phyloP scores from a whole-genome alignment of 257 asterid species.

The Solanum chilense region DNA sequence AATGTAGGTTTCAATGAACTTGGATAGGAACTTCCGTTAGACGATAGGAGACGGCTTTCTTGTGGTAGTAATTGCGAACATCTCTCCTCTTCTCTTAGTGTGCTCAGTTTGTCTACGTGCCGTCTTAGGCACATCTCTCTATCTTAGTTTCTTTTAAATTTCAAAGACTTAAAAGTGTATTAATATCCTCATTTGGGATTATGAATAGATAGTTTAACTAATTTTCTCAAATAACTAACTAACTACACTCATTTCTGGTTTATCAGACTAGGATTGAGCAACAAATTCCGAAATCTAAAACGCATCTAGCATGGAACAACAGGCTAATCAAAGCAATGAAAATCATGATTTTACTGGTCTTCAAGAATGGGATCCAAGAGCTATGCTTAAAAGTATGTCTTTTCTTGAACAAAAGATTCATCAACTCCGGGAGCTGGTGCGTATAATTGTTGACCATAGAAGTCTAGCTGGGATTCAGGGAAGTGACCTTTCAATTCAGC shows the following conservation, averaged over 20 bases:
- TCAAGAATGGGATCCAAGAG: conserved; percentile 67
- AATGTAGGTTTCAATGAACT: background rate
- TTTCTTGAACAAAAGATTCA: conserved; percentile 76
- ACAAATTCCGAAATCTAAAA: background rate
- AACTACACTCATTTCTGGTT: conserved; percentile 26
- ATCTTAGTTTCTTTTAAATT: background rate
- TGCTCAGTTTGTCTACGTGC: background rate
- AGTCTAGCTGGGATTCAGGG: conserved; percentile 27
- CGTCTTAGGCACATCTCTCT: background rate
- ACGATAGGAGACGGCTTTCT: background rate
- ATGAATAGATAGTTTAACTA: background rate
- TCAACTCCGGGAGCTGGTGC: conserved; percentile 76
- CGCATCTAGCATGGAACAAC: background rate
- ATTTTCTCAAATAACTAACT: conserved; percentile 4
- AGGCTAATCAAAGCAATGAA: conserved; percentile 8
- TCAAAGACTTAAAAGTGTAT: background rate
- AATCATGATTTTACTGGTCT: conserved; percentile 9
- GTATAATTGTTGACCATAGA: conserved; percentile 34
- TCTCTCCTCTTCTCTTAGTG: background rate
- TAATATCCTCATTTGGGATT: background rate
- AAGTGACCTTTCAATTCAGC: conserved; percentile 55
- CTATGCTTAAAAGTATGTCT: conserved; percentile 50
- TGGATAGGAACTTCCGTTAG: background rate
- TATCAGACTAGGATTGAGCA: conserved; percentile 15
- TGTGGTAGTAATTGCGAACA: background rate